A percentile compares a stretch with the other conserved stretches of the same genome.
Conservation (phyloP, 164 flowering plant species). For the Stephania japonica region DNA sequence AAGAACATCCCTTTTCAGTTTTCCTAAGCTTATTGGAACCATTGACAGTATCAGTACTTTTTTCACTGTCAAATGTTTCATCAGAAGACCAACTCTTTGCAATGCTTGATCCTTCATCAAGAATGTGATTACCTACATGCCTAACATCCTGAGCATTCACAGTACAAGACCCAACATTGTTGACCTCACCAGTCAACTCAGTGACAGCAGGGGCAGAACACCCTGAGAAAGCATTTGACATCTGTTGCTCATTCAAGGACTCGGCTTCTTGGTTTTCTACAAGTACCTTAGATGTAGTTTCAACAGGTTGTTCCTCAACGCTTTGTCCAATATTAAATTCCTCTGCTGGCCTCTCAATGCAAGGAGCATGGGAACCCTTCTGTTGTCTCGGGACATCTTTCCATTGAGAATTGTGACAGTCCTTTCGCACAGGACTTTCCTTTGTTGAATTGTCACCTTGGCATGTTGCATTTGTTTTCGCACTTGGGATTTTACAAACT, state of each 20-base stretch:
- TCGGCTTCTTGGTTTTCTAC: slow-evolving; percentile 20
- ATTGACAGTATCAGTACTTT: slow-evolving; percentile 28
- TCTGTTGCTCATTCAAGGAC: slow-evolving; percentile 40
- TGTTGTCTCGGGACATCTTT: slow-evolving; percentile 48
- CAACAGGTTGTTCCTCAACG: slow-evolving; percentile 21
- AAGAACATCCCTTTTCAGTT: slow-evolving; percentile 15
- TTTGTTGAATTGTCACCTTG: slow-evolving; percentile 15
- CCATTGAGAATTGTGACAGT: slow-evolving; percentile 40
- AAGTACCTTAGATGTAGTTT: slow-evolving; percentile 21
- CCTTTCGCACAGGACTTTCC: slow-evolving; percentile 14
- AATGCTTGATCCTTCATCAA: slow-evolving; percentile 56
- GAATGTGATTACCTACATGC: slow-evolving; percentile 17
- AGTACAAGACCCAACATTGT: slow-evolving; percentile 34
- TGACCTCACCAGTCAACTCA: slow-evolving; percentile 37
- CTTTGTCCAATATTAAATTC: slow-evolving; percentile 12
- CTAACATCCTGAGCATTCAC: slow-evolving; percentile 26
- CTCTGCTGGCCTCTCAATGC: slow-evolving; percentile 18
- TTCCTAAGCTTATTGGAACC: slow-evolving; percentile 17
- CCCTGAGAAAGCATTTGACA: slow-evolving; percentile 49
- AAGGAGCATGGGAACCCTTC: slow-evolving; percentile 17
- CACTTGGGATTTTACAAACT: slow-evolving; percentile 10
- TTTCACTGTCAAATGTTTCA: slow-evolving; percentile 35
- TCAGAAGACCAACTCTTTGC: slow-evolving; percentile 50
- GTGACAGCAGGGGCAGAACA: slow-evolving; percentile 55
- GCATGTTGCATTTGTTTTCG: slow-evolving; percentile 14